Evolutionary conservation across 768 basidiomycete species (phyloP), one percentile per base, ranked within the genome.

Genomic region (Kwoniella heveanensis): DNA sequence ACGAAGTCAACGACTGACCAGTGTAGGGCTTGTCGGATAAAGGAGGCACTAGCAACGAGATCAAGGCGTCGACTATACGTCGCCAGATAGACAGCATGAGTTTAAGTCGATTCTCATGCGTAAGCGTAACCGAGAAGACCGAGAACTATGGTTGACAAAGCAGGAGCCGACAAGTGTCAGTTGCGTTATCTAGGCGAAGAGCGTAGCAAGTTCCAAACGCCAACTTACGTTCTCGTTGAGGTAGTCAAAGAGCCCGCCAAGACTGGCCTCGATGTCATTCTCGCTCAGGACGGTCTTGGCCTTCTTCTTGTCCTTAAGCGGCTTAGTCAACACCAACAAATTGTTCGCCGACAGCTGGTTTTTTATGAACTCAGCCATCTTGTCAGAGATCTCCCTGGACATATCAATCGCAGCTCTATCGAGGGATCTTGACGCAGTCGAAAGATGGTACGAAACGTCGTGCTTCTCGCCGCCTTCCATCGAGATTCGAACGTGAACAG

Each of bases 201-300:
- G n/a, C n/a, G n/a, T n/a, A n/a, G n/a, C n/a, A n/a, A n/a, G n/a
- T n/a, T n/a, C n/a, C n/a, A n/a, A n/a, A n/a, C n/a, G n/a, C n/a
- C 9, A 37, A 70, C 76, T 71, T 48, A 78, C 79, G 59, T 74
- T 77, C n/a, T 70, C 62, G 52, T 80, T 77, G 9, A 80, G 70
- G 54, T 78, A 80, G 10, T 77, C 76, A 52, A 76, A 77, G 32
- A 77, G 60, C 10, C 71, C 70, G 19, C 63, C 54, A 39, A 80
- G 58, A 57, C 77, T 77, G 8, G 25, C 50, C 54, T 77, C 79
- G 15, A 77, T 53, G 36, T 79, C 79, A 24, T 62, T 47, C 17
- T 77, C 72, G 9, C 57, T 54, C 50, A 77, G 32, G 13, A 66
- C 62, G 27, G 64, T 54, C 37, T 69, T 71, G 7, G 60, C 64